phyloP scores from a whole-genome alignment of 768 basidiomycete species.

The Boletus rex-veris region DNA sequence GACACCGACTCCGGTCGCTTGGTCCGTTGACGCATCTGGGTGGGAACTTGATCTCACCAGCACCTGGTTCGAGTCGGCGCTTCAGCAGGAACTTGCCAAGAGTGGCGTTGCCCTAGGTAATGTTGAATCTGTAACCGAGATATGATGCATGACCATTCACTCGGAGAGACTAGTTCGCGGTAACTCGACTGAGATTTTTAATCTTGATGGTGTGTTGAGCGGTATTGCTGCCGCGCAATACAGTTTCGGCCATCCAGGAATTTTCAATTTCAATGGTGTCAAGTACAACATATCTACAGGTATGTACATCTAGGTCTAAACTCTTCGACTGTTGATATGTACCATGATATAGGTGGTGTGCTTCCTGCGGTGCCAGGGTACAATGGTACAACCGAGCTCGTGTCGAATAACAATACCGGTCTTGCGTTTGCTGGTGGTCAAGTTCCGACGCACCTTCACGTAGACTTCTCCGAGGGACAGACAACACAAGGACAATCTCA shows the following conservation, averaged over 20 bases:
- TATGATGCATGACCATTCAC: not conserved
- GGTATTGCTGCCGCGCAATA: conserved; percentile 13
- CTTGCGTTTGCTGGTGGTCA: conserved; percentile 1
- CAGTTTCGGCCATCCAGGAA: conserved; percentile 5
- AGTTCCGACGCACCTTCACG: not conserved
- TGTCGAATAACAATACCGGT: not conserved
- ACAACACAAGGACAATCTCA: not conserved
- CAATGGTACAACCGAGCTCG: not conserved
- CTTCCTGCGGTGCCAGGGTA: conserved; percentile 2
- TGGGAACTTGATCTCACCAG: conserved; percentile 7
- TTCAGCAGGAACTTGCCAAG: not conserved
- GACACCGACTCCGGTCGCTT: conserved; percentile 1
- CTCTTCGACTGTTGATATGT: not conserved
- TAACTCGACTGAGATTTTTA: conserved; percentile 11
- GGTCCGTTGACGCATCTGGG: not conserved
- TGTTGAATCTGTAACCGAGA: not conserved
- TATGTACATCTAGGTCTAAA: not conserved
- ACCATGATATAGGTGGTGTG: conserved; percentile 1
- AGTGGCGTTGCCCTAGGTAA: conserved; percentile 3
- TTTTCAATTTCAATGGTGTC: conserved; percentile 16
- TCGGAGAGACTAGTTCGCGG: conserved; percentile 3
- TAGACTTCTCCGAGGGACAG: not conserved
- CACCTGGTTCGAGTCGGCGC: not conserved
- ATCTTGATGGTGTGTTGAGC: conserved; percentile 7
- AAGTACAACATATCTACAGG: conserved; percentile 18